Conservation (phyloP, 805 yeast species). For the Teunomyces tritomae region DNA sequence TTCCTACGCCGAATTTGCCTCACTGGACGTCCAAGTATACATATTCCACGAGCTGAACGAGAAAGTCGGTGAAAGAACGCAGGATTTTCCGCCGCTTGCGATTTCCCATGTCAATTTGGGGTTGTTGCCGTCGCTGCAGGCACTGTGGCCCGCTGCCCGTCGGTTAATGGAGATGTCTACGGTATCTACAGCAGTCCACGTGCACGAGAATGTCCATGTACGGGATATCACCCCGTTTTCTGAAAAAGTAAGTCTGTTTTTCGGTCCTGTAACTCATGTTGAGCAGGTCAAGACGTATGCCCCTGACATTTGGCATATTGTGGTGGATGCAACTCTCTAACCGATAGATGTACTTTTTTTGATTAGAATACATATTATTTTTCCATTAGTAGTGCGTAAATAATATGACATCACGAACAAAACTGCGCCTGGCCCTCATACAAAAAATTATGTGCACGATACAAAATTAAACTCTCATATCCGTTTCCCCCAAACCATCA, state of each 20-base stretch:
- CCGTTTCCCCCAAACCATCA: background rate
- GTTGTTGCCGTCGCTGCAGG: constrained; percentile 66
- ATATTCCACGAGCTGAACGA: constrained; percentile 68
- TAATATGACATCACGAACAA: too few species aligned
- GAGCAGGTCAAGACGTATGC: constrained; percentile 82
- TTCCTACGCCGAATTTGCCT: constrained; percentile 16
- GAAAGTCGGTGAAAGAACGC: constrained; percentile 42
- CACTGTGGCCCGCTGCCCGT: constrained; percentile 55
- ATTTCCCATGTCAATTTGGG: constrained; percentile 74
- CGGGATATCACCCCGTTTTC: constrained; percentile 36
- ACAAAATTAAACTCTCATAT: background rate
- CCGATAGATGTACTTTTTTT: too few species aligned
- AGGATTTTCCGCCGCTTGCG: constrained; percentile 14
- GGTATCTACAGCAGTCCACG: constrained; percentile 40
- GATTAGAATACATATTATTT: too few species aligned
- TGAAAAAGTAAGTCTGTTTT: constrained; percentile 11
- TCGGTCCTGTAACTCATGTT: constrained; percentile 32
- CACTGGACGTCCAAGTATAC: constrained; percentile 28
- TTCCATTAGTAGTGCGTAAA: too few species aligned
- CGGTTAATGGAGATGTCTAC: constrained; percentile 9
- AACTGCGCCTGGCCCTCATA: background rate
- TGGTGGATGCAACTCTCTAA: constrained; percentile 26
- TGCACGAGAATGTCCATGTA: constrained; percentile 71
- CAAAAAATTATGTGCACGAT: background rate
- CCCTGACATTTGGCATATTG: constrained; percentile 81